These are phyloP conservation scores for Dendrocalamus latiflorus DNA, from an alignment of 202 grass and related monocot species.

Conservation along the genomic window DNA sequence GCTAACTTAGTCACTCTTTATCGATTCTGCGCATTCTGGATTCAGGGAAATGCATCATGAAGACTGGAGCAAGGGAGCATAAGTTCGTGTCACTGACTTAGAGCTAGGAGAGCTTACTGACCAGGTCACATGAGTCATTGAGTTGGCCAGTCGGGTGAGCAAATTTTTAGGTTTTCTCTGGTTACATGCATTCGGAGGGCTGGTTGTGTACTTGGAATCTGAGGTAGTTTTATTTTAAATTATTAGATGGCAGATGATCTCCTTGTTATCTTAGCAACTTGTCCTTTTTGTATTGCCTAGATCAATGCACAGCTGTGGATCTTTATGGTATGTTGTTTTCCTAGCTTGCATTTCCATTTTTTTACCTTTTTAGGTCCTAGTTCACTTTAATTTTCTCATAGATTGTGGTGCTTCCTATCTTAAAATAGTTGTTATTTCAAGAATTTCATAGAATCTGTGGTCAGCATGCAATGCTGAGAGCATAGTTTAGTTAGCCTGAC, in stretches of 20 bases:
- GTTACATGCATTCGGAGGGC: conserved; percentile 18
- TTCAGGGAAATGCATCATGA: conserved; percentile 33
- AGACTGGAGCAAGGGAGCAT: conserved; percentile 40
- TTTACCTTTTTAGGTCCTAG: neutral
- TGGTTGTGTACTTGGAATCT: conserved; percentile 20
- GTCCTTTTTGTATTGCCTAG: conserved; percentile 31
- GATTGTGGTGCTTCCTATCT: neutral
- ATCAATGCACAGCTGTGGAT: conserved; percentile 38
- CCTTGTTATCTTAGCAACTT: conserved; percentile 9
- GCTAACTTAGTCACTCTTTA: neutral
- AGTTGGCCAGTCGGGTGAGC: conserved; percentile 41
- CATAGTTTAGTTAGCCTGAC: neutral
- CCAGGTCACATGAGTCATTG: too few relatives aligned
- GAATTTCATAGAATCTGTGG: neutral
- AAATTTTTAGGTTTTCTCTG: conserved; percentile 32
- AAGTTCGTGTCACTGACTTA: conserved; percentile 40
- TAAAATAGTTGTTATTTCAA: too few relatives aligned
- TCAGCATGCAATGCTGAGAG: neutral
- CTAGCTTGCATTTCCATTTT: neutral
- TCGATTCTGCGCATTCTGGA: neutral
- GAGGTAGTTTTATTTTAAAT: conserved; percentile 32
- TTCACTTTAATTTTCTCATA: neutral
- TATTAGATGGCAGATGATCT: conserved; percentile 29
- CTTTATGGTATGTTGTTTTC: conserved; percentile 28
- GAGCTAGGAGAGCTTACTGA: conserved; percentile 43